Conservation (phyloP, 2,329 filamentous ascomycete genomes). For the Apiospora rasikravindrae region DNA sequence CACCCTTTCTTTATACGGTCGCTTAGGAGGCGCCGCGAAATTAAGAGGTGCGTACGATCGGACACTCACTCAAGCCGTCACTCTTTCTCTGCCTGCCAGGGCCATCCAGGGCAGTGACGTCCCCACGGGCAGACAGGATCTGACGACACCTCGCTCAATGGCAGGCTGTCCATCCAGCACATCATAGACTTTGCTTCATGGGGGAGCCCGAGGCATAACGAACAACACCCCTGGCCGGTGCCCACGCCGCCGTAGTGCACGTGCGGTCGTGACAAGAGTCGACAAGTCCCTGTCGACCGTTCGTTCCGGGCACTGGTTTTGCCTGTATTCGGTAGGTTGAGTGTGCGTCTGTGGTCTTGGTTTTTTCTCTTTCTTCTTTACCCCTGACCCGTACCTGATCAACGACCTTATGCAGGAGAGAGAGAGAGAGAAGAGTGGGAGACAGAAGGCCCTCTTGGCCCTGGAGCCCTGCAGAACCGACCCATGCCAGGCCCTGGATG, state of each 20-base stretch:
- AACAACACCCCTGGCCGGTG: not conserved
- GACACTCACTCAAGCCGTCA: not conserved
- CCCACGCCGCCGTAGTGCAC: not conserved
- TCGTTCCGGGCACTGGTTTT: slow-evolving; percentile 5
- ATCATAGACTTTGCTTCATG: not conserved
- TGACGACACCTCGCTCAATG: not conserved
- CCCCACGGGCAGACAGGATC: not conserved
- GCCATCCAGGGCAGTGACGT: too few relatives aligned
- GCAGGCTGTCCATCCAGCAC: not conserved
- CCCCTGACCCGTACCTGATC: not conserved
- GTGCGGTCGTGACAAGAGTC: not conserved
- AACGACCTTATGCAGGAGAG: not conserved
- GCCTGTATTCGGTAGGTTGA: slow-evolving; percentile 11
- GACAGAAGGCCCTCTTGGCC: not conserved
- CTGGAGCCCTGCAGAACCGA: not conserved
- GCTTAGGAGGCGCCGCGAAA: slow-evolving; percentile 4
- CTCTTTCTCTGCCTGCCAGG: too few relatives aligned
- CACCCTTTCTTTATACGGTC: not conserved
- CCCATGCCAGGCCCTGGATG: not conserved
- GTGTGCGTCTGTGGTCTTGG: too few relatives aligned
- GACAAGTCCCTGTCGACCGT: not conserved
- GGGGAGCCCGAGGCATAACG: not conserved
- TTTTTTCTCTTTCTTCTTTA: too few relatives aligned
- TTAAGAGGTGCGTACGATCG: not conserved
- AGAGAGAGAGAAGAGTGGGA: not conserved